Evolutionary conservation across 768 basidiomycete genomes (phyloP), one percentile per base, ranked within the genome.

Genomic region (Lactarius tabidus): DNA sequence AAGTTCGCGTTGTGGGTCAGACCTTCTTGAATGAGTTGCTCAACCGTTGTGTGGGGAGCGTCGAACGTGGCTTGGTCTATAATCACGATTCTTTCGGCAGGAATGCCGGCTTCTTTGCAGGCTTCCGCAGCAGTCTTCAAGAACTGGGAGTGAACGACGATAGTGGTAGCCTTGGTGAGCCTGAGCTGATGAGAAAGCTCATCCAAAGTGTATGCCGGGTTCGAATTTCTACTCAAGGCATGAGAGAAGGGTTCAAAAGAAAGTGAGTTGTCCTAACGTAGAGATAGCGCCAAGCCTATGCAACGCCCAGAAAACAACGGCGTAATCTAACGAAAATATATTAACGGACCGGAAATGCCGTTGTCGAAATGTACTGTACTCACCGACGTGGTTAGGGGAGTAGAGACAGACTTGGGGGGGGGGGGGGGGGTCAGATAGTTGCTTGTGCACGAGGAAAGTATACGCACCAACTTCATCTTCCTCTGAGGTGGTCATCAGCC

Each of bases 341-440:
- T 17, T 33, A n/a, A 41, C 33, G 23, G 26, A 41, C n/a, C 26
- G 33, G 57, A 29, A 52, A 59, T 54, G 53, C 15, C 28, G 48
- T 23, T 3, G 48, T n/a, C n/a, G n/a, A n/a, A n/a, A n/a, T 51
- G 48, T 35, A 56, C 55, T 48, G 5, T 39, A 68, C 75, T 68
- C 60, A 87, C 87, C 86, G 31, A 84, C 75, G 71, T 86, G 79
- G 68, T 89, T 89, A 15, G 85, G 83, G 67, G 86, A 84, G 73
- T 84, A 84, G 41, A 89, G 69, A 70, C 86, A 85, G 51, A 87
- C 87, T 87, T 23, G 26, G 23, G 6, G 60, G 39, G 33, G 26
- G 64, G 33, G 26, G 26, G 23, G 6, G 60, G 39, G 33, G 26
- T 65, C 35, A 45, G 35, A 43, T 33, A 3, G 57, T n/a, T 9